Base-by-base conservation (phyloP, 257 asterid genomes). In the Ilex aquifolium region DNA sequence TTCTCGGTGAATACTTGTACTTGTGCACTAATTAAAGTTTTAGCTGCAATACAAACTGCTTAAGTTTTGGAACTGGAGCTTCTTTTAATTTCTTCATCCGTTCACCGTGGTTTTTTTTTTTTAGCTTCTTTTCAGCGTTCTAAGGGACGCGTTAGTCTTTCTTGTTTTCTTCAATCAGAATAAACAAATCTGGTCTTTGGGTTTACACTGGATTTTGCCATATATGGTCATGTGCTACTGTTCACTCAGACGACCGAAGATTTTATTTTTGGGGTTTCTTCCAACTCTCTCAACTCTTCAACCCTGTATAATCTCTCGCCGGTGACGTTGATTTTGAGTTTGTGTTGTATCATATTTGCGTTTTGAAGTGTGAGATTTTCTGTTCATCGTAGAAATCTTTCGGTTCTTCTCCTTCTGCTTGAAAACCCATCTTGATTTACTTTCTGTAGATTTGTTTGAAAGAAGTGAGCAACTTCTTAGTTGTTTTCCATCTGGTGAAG, bases 41-140 rank as follows among this genome's bases (percentile, higher is more conserved):
- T 29, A 57, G 48, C 55, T 72, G 61, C 31, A 44, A 51, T 71
- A 44, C 21, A 27, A 48, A 21, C 9, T 11, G 44, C 53, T 42
- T 60, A 48, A 56, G 64, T 58, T 63, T 64, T 64, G 59, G 57
- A 44, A 63, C 61, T 31, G 55, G 67, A 52, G 60, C 53, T 70
- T 64, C 61, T 72, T 76, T 80, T 74, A 80, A 83, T 85, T 80
- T 78, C 69, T 69, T 72, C 80, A 76, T 85, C 70, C 59, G 14
- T 64, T 44, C 56, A 61, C 63, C 56, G 64, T 58, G 53, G 51
- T 66, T 71, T 68, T 65, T 74, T 65, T 74, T 46, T 44, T 27
- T 56, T 70, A n/a, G 60, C 30, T 44, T 7, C 60, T 31, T 46
- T 59, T 60, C 31, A 14, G 14, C 57, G 6, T 10, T 65, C 71